Evolutionary conservation across 2,329 filamentous ascomycete genomes (phyloP), one percentile per base, ranked within the genome.

Genomic region (Bipolaris cookei): DNA sequence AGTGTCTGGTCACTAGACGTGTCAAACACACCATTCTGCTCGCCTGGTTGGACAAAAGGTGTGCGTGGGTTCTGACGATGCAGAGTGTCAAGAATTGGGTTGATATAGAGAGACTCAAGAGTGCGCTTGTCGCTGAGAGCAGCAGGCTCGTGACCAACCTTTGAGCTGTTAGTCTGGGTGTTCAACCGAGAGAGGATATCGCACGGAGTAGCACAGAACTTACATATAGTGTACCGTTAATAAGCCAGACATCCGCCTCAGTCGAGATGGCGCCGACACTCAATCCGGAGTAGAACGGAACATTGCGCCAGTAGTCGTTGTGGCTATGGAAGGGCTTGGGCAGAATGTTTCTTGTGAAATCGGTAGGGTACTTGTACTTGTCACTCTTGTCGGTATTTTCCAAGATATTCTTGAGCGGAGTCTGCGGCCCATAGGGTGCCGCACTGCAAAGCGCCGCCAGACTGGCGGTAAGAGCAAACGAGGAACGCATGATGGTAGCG

Each of bases 231-330:
- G 80, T 84, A 34, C 73, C 80, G 53, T 86, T 82, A 50, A 82
- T 79, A 35, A 87, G 73, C 83, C 84, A 87, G 23, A 87, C 84
- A 71, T 88, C 85, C 2, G 84, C 85, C 74, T 88, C 86, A 2
- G 84, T 82, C 3, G 80, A 82, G 4, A 83, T 79, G 39, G 84
- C 84, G 4, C 87, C 86, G 44, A 83, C 79, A 4, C 82, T 81
- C 30, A 89, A 72, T 11, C 83, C 86, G 35, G 76, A 76, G 62
- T 81, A 83, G 62, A 81, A 81, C 0, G 80, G 80, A 0, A 80
- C 68, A 39, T 77, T 73, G 25, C 80, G 74, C 80, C 80, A 82
- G 72, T 88, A 88, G 65, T 88, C 86, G 69, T 88, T 89, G 68
- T 86, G 82, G 30, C 79, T 83, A 69, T 86, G 83, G 48, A 85